phyloP scores from a whole-genome alignment of 75 land plant genomes.

The Pinus taeda region DNA sequence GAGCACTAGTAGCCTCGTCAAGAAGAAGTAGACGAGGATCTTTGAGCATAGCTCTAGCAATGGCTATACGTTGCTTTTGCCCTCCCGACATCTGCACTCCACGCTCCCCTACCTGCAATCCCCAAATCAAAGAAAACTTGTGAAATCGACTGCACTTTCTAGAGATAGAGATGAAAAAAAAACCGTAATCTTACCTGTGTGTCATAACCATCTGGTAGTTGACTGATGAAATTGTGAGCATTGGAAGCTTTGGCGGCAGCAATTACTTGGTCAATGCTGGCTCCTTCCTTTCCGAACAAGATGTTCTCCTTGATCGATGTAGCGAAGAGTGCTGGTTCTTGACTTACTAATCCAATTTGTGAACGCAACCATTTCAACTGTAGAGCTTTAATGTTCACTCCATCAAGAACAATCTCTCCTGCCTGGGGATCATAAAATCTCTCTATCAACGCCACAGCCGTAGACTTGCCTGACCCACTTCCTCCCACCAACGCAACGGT shows the following conservation, averaged over 20 bases:
- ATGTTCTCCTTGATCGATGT: constrained; percentile 29
- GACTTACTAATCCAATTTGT: constrained; percentile 34
- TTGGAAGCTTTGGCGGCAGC: constrained; percentile 28
- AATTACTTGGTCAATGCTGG: constrained; percentile 13
- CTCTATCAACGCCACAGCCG: constrained; percentile 21
- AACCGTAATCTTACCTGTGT: constrained; percentile 17
- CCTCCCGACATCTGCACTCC: constrained; percentile 43
- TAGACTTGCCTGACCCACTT: constrained; percentile 31
- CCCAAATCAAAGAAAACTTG: too few relatives aligned
- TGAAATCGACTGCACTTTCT: not conserved
- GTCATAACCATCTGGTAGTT: constrained; percentile 28
- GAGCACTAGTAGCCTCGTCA: constrained; percentile 40
- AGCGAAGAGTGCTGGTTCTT: constrained; percentile 30
- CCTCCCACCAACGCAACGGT: constrained; percentile 18
- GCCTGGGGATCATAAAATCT: constrained; percentile 33
- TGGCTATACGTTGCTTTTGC: constrained; percentile 37
- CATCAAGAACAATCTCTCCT: constrained; percentile 28
- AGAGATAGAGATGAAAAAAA: not conserved
- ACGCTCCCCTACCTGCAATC: constrained; percentile 19
- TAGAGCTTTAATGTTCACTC: constrained; percentile 17
- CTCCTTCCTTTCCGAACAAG: constrained; percentile 20
- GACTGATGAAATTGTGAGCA: constrained; percentile 20
- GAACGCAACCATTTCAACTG: constrained; percentile 21
- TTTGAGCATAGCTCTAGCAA: constrained; percentile 33
- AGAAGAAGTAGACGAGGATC: constrained; percentile 25